Conservation (phyloP, 2,329 filamentous ascomycete genomes). For the Exophiala xenobiotica region DNA sequence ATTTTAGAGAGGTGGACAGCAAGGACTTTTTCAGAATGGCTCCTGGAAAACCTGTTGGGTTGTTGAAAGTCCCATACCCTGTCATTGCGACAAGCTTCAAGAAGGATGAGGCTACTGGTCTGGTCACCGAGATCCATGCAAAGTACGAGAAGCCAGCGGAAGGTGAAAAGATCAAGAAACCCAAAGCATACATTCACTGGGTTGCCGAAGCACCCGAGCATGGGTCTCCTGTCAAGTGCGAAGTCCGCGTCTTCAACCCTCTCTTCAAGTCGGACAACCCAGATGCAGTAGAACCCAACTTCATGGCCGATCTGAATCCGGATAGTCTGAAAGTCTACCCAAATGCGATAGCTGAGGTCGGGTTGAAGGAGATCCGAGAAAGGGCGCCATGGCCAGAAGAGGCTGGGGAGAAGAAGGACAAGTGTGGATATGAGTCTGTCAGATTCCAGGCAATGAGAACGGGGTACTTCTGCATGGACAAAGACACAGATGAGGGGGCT, state of each 20-base stretch:
- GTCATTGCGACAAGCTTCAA: slow-evolving; percentile 68
- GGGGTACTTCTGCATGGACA: slow-evolving; percentile 82
- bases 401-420: slow-evolving; percentile 64
- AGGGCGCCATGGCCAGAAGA: slow-evolving; percentile 80
- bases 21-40: slow-evolving; percentile 76
- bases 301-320: slow-evolving; percentile 79
- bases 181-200: slow-evolving; percentile 90
- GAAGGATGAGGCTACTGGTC: slow-evolving; percentile 63
- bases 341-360: slow-evolving; percentile 76
- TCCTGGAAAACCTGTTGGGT: slow-evolving; percentile 70
- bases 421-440: slow-evolving; percentile 66
- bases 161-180: slow-evolving; percentile 59
- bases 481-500: slow-evolving; percentile 62
- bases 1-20: slow-evolving; percentile 72
- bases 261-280: slow-evolving; percentile 88
- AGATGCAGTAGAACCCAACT: slow-evolving; percentile 72
- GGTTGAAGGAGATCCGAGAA: slow-evolving; percentile 72
- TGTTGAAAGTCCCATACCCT: slow-evolving; percentile 68
- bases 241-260: slow-evolving; percentile 75
- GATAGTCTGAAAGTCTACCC: slow-evolving; percentile 78
- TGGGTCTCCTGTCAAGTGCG: slow-evolving; percentile 60
- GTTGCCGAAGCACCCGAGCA: slow-evolving; percentile 68
- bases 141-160: slow-evolving; percentile 66
- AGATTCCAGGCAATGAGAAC: slow-evolving; percentile 90
- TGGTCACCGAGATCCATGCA: slow-evolving; percentile 66